Conservation (phyloP, 1,139 yeast species). For the Magnusiomyces ingens region DNA sequence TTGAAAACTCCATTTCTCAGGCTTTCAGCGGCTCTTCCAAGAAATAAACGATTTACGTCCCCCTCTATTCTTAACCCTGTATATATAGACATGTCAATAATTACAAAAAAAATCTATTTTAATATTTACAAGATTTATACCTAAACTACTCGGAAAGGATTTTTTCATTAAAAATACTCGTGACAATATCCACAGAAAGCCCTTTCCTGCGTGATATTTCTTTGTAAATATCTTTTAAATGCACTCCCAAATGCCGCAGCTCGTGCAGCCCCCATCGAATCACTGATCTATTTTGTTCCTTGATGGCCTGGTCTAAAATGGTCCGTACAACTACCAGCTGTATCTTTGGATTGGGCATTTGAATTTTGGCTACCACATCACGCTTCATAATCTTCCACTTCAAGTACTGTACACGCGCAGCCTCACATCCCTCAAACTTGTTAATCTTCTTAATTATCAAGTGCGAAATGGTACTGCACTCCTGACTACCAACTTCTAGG, state of each 20-base stretch:
- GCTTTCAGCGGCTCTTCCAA: slow-evolving; percentile 15
- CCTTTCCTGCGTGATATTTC: not conserved
- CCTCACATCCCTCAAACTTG: slow-evolving; percentile 7
- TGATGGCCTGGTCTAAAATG: slow-evolving; percentile 14
- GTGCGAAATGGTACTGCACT: slow-evolving; percentile 9
- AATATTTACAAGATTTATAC: not conserved
- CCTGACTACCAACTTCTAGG: slow-evolving; percentile 5
- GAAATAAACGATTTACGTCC: slow-evolving; percentile 9
- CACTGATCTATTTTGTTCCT: slow-evolving; percentile 10
- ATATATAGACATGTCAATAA: not conserved
- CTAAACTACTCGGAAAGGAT: not conserved
- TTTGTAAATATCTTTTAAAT: slow-evolving; percentile 12
- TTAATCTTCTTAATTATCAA: slow-evolving; percentile 11
- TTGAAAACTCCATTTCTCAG: slow-evolving; percentile 43
- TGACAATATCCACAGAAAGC: not conserved
- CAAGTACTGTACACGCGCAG: slow-evolving; percentile 15
- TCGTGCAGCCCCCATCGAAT: slow-evolving; percentile 15
- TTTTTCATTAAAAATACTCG: too few relatives aligned
- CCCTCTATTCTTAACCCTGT: not conserved
- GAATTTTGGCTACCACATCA: slow-evolving; percentile 5
- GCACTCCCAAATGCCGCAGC: slow-evolving; percentile 14
- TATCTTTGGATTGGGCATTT: slow-evolving; percentile 2
- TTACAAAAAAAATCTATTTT: not conserved
- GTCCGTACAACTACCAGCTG: slow-evolving; percentile 11
- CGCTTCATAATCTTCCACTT: slow-evolving; percentile 12